Evolutionary conservation across 108 stramenopile genomes (phyloP).

Genomic region (Skeletonema grethae): DNA sequence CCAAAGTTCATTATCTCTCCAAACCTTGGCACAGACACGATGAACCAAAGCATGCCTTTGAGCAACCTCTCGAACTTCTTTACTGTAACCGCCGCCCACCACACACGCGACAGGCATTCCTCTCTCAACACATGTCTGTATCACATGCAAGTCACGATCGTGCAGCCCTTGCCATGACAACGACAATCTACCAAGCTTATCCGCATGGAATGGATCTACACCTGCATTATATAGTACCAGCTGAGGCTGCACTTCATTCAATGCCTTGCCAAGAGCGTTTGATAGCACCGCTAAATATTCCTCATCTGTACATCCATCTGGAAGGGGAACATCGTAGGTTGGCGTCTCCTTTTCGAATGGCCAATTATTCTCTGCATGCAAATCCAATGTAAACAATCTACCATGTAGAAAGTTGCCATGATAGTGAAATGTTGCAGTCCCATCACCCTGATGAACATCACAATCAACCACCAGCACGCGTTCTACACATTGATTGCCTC

Average conservation of each 20-base stretch:
- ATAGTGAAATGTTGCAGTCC: constrained; percentile 40
- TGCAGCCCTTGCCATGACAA: constrained; percentile 65
- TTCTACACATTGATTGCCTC: constrained; percentile 33
- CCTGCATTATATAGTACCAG: constrained; percentile 87
- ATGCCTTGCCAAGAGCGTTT: constrained; percentile 47
- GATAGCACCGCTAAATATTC: constrained; percentile 57
- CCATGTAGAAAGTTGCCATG: constrained; percentile 12
- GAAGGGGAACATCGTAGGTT: constrained; percentile 68
- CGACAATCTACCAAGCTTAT: constrained; percentile 70
- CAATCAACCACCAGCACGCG: constrained; percentile 84
- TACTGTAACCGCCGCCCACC: constrained; percentile 82
- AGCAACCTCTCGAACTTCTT: constrained; percentile 59
- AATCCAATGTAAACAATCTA: constrained; percentile 63
- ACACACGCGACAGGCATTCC: constrained; percentile 73
- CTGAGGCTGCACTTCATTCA: constrained; percentile 62
- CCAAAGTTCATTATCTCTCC: constrained; percentile 73
- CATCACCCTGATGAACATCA: constrained; percentile 86
- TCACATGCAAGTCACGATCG: constrained; percentile 62
- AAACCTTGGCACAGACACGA: constrained; percentile 68
- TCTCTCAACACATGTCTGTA: constrained; percentile 51
- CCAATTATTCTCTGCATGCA: constrained; percentile 80
- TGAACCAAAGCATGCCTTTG: constrained; percentile 74
- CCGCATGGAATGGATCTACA: constrained; percentile 68
- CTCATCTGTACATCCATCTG: constrained; percentile 56
- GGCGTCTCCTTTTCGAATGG: constrained; percentile 64